Evolutionary conservation across 306 rosid species (phyloP), one percentile per base, ranked within the genome.

Genomic region (Vigna unguiculata): DNA sequence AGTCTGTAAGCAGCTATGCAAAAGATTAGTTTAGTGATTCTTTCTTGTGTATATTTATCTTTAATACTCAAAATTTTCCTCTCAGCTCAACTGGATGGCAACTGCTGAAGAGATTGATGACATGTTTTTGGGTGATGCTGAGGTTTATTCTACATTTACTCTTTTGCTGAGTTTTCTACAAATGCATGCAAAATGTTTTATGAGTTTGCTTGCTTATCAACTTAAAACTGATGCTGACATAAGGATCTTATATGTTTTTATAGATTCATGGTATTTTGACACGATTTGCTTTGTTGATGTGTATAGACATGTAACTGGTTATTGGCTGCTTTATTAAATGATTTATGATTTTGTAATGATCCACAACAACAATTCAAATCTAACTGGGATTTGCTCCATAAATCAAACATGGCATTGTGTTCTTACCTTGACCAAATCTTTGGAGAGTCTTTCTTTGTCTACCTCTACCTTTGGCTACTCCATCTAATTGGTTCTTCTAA

Each of bases 71-170:
- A 83, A 46, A 4, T 32, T 71, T 76, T 83, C 19, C 87, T 89
- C 66, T 71, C 82, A 91, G 98, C 82, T 88, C 63, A 88, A 88
- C 87, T 91, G 97, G 98, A 32, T 93, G 88, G 85, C 75, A 70
- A 80, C 86, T 60, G 98, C 98, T 16, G 98, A 93, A 84, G 93
- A 89, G 87, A 87, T 93, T 70, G 98, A 93, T 28, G 98, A 93
- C 74, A 76, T 89, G 72, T 93, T 89, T 84, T 77, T 91, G 72
- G 98, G 95, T 11, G 98, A 93, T 78, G 98, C 98, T 0, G 97
- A 93, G 97, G 98, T 93, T 78, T 47, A 78, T 48, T 15, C 10
- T 43, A 36, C 21, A 38, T 45, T 16, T 41, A 40, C 41, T 19
- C 41, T 32, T 72, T 75, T 77, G 15, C 59, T 2, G 32, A 60